phyloP scores from a whole-genome alignment of 169 alveolate species.

The Babesia caballi region DNA sequence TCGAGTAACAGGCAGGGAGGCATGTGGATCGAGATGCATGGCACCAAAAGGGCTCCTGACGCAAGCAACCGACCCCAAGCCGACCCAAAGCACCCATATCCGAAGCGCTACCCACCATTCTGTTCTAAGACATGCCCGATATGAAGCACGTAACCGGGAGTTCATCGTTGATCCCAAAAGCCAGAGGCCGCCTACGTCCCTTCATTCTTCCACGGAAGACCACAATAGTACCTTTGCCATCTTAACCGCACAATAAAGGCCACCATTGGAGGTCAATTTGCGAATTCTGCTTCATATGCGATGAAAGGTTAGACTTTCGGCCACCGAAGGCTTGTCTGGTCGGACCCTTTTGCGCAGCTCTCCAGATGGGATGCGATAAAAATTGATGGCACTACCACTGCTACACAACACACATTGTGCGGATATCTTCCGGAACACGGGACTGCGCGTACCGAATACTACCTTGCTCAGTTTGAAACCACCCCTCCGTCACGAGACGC shows the following conservation, averaged over 20 bases:
- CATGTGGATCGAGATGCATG: no score
- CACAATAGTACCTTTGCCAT: neutral
- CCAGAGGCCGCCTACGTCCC: neutral
- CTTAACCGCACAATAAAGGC: neutral
- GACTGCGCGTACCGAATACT: no score
- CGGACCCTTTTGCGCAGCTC: no score
- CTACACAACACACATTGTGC: no score
- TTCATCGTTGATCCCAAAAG: neutral
- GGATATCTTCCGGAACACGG: no score
- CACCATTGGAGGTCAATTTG: neutral
- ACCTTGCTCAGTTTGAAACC: neutral
- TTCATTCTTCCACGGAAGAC: neutral
- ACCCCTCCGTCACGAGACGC: neutral
- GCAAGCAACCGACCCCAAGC: no score
- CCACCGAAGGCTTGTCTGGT: neutral
- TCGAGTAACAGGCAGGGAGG: no score
- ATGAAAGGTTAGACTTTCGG: neutral
- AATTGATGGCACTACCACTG: no score
- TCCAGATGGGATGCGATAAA: no score
- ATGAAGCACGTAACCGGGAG: neutral
- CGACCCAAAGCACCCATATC: neutral
- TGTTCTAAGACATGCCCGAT: neutral
- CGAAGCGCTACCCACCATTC: neutral
- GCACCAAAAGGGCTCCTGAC: no score
- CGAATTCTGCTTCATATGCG: neutral